These are phyloP conservation scores for Arachnomyces sp. DNA, from an alignment of 2,329 filamentous ascomycete species.

Conservation along the genomic window DNA sequence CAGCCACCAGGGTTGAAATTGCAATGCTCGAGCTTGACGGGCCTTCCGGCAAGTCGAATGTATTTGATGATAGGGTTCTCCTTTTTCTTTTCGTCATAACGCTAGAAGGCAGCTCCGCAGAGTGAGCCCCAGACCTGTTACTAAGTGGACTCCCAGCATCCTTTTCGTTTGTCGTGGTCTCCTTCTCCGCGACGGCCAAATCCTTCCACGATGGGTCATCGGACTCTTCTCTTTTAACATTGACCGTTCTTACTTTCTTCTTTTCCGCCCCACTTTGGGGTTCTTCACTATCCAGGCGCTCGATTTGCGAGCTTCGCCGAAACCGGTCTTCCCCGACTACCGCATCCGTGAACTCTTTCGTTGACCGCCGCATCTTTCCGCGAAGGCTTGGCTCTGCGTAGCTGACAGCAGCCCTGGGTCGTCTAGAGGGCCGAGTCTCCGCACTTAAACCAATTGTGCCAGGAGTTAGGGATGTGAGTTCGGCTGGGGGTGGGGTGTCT, in stretches of 20 bases:
- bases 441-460: slow-evolving; percentile 36
- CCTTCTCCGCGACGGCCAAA: slow-evolving; percentile 5
- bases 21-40: slow-evolving; percentile 12
- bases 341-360: slow-evolving; percentile 67
- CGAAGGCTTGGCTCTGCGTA: slow-evolving; percentile 76
- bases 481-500: slow-evolving; percentile 18
- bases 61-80: slow-evolving; percentile 19
- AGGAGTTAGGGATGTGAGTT: not conserved
- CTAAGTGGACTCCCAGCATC: slow-evolving; percentile 14
- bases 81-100: slow-evolving; percentile 26
- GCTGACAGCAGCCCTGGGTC: slow-evolving; percentile 62
- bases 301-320: slow-evolving; percentile 37
- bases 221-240: slow-evolving; percentile 8
- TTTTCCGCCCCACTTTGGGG: slow-evolving; percentile 2
- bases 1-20: slow-evolving; percentile 13
- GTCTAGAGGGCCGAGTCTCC: slow-evolving; percentile 57
- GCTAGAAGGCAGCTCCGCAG: slow-evolving; percentile 15
- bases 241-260: slow-evolving; percentile 12
- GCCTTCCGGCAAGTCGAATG: slow-evolving; percentile 8
- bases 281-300: not conserved
- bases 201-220: slow-evolving; percentile 11
- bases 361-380: slow-evolving; percentile 76
- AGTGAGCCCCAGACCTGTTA: slow-evolving; percentile 8
- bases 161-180: slow-evolving; percentile 8
- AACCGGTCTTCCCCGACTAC: slow-evolving; percentile 53